Conservation (phyloP, 2,329 filamentous ascomycete species). For the Colletotrichum sojae region DNA sequence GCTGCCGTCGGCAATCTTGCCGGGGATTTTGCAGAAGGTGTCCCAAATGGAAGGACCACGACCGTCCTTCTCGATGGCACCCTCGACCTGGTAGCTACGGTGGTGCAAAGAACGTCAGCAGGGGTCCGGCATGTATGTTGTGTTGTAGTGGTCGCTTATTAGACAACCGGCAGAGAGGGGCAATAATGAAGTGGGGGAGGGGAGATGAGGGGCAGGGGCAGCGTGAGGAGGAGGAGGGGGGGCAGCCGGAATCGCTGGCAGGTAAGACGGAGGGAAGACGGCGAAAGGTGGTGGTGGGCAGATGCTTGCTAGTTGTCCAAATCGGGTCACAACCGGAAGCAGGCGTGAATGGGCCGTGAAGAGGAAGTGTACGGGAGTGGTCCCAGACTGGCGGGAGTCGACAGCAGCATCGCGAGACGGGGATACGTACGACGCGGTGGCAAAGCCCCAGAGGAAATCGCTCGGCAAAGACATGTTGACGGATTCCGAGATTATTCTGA, state of each 20-base stretch:
- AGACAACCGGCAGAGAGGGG: background rate
- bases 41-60: slow-evolving; percentile 91
- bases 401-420: background rate
- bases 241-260: slow-evolving; percentile 13
- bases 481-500: background rate
- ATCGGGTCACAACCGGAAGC: slow-evolving; percentile 32
- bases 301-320: slow-evolving; percentile 31
- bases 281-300: slow-evolving; percentile 23
- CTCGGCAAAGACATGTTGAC: slow-evolving; percentile 71
- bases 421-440: slow-evolving; percentile 77
- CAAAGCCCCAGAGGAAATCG: slow-evolving; percentile 85
- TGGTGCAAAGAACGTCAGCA: slow-evolving; percentile 27
- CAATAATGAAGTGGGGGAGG: background rate
- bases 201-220: slow-evolving; percentile 5
- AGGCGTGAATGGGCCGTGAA: slow-evolving; percentile 22
- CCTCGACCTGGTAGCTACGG: slow-evolving; percentile 88
- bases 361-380: slow-evolving; percentile 9
- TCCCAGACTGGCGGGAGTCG: slow-evolving; percentile 2
- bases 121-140: slow-evolving; percentile 16
- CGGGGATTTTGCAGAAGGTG: slow-evolving; percentile 84
- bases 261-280: slow-evolving; percentile 32
- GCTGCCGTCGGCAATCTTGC: slow-evolving; percentile 85
- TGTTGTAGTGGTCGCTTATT: slow-evolving; percentile 25
- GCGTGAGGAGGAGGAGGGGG: background rate
- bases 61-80: slow-evolving; percentile 80